Evolutionary conservation across 257 asterid species (phyloP), one percentile per base, ranked within the genome.

Genomic region (Asclepias syriaca): DNA sequence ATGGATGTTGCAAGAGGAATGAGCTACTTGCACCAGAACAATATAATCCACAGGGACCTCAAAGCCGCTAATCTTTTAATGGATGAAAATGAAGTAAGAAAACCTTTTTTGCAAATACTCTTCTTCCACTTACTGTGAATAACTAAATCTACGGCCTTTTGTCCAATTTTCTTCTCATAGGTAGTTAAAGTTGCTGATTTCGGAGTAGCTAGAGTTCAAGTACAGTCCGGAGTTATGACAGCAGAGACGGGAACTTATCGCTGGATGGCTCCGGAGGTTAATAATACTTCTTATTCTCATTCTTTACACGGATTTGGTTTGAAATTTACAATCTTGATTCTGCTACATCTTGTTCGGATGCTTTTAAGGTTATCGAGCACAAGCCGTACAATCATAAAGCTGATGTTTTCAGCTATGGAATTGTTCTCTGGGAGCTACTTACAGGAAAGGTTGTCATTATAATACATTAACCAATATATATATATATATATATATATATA

Each of bases 221-320:
- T 68, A 79, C 86, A 85, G 78, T 86, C 97, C 6, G 98, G 98
- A 54, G 81, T 91, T 70, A 93, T 93, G 98, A 93, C 98, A 1
- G 97, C 97, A 40, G 97, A 93, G 81, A 93, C 97, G 4, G 98
- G 98, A 75, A 90, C 98, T 9, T 93, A 90, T 61, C 93, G 96
- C 37, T 93, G 98, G 98, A 93, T 93, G 98, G 96, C 98, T 70
- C 98, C 98, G 0, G 98, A 93, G 97, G 98, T 93, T 69, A 57
- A 37, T 69, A 57, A 37, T 69, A 57, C 32, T 40, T 49, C 34
- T 48, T 48, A 10, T 48, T 48, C 18, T 46, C 45, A 48, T 49
- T 13, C 66, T 32, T 40, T 54, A 43, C 39, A 0, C 29, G n/a
- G n/a, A 8, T 45, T 45, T 24, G n/a, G 13, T 45, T 56, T 24